Percentiles rank a stretch among this genome's conserved stretches.
phyloP scores from a whole-genome alignment of 106 monocot genomes.

The Alisma plantagoaquatica region DNA sequence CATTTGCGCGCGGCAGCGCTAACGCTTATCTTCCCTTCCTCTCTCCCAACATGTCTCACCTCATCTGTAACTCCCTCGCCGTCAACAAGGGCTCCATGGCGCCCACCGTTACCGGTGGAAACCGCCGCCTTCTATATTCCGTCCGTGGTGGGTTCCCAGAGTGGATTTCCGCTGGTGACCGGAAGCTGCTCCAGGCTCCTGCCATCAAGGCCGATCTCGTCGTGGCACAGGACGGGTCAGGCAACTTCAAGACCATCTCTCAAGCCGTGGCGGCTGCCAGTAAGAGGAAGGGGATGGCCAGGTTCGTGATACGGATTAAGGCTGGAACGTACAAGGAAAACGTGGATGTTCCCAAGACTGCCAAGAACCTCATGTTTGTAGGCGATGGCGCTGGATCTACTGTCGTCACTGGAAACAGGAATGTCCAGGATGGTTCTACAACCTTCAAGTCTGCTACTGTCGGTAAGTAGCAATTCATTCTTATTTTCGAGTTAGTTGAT shows the following conservation, averaged over 20 bases:
- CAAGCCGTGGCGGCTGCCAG: slow-evolving; percentile 8
- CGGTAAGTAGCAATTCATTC: not conserved
- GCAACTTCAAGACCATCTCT: slow-evolving; percentile 19
- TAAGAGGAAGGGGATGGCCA: not conserved
- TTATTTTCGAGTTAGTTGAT: too few relatives aligned
- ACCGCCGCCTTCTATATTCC: not conserved
- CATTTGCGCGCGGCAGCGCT: too few relatives aligned
- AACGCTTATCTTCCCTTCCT: not conserved
- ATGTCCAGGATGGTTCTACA: slow-evolving; percentile 10
- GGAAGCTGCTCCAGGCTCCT: slow-evolving; percentile 9
- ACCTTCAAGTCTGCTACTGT: slow-evolving; percentile 7
- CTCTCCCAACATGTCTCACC: slow-evolving; percentile 16
- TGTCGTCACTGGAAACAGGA: slow-evolving; percentile 3
- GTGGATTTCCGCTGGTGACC: slow-evolving; percentile 10
- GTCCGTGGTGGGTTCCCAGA: slow-evolving; percentile 6
- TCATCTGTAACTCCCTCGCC: slow-evolving; percentile 19
- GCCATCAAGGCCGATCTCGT: slow-evolving; percentile 2
- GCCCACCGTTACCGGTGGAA: not conserved
- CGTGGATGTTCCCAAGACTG: not conserved
- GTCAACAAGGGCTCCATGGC: not conserved
- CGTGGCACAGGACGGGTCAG: slow-evolving; percentile 18
- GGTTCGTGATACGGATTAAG: slow-evolving; percentile 4
- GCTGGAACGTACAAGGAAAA: slow-evolving; percentile 8
- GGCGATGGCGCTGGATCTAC: slow-evolving; percentile 4
- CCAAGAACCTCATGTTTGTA: slow-evolving; percentile 2